Evolutionary conservation across 345 rosid species (phyloP).

Genomic region (Arabis hirsuta): DNA sequence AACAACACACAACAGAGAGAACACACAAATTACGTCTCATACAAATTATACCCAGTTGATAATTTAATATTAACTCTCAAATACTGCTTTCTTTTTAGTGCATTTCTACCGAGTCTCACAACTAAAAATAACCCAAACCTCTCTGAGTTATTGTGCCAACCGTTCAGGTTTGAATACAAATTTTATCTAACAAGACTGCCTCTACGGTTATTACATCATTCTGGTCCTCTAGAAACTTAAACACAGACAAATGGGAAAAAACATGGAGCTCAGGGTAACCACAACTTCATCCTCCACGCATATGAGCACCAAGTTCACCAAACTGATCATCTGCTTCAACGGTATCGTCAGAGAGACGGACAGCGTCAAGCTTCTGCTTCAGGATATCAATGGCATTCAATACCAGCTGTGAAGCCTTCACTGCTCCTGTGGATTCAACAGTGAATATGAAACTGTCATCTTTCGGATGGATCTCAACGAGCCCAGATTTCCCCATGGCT

Average conservation of each 20-base stretch:
- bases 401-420: conserved; percentile 88
- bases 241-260: conserved; percentile 15
- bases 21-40: too few relatives aligned
- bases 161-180: too few relatives aligned
- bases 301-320: conserved; percentile 97
- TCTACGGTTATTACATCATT: conserved; percentile 11
- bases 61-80: too few relatives aligned
- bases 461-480: conserved; percentile 80
- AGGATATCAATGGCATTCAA: conserved; percentile 85
- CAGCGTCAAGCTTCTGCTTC: conserved; percentile 91
- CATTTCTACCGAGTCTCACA: too few relatives aligned
- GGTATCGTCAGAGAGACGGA: conserved; percentile 88
- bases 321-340: conserved; percentile 98
- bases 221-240: conserved; percentile 18
- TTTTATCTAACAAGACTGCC: conserved; percentile 23
- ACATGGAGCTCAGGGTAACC: background rate
- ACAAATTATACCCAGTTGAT: too few relatives aligned
- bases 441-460: conserved; percentile 90
- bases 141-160: too few relatives aligned
- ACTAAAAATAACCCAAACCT: too few relatives aligned
- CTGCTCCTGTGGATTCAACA: conserved; percentile 90
- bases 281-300: conserved; percentile 78
- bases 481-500: conserved; percentile 92
- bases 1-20: too few relatives aligned
- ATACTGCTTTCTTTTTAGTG: too few relatives aligned